Percentiles rank a stretch among this genome's conserved stretches.
Conservation (phyloP, 2,329 filamentous ascomycete genomes). For the Claviceps cyperi region DNA sequence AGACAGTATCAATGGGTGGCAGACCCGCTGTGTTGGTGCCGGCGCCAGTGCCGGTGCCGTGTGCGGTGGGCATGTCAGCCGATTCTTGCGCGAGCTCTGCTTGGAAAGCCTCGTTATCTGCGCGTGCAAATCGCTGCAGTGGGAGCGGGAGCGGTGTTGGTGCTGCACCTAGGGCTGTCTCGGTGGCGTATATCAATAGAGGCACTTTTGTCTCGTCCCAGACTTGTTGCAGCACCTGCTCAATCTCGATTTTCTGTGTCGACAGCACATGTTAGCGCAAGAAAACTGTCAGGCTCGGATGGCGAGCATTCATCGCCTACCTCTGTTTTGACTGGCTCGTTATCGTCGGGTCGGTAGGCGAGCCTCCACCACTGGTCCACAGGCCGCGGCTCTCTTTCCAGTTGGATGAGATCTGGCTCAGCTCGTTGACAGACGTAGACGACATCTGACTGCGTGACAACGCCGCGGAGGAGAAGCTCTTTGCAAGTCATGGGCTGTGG, state of each 20-base stretch:
- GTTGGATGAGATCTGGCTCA: slow-evolving; percentile 27
- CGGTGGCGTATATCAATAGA: slow-evolving; percentile 39
- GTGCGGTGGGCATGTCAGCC: slow-evolving; percentile 8
- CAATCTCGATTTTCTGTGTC: slow-evolving; percentile 33
- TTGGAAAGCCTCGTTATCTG: slow-evolving; percentile 37
- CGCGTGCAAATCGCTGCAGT: slow-evolving; percentile 31
- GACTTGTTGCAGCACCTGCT: slow-evolving; percentile 30
- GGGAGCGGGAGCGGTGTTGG: slow-evolving; percentile 23
- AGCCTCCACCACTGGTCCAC: slow-evolving; percentile 44
- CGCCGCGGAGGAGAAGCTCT: slow-evolving; percentile 36
- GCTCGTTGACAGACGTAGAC: slow-evolving; percentile 35
- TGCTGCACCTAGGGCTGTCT: slow-evolving; percentile 26
- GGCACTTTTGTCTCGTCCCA: slow-evolving; percentile 33
- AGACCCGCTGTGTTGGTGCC: background rate
- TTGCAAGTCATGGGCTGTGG: slow-evolving; percentile 26
- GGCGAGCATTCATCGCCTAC: slow-evolving; percentile 18
- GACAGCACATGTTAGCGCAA: background rate
- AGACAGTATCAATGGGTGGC: slow-evolving; percentile 23
- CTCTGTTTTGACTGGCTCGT: slow-evolving; percentile 32
- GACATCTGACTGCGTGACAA: slow-evolving; percentile 31
- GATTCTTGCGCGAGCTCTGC: slow-evolving; percentile 31
- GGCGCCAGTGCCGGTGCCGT: slow-evolving; percentile 4
- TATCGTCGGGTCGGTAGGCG: slow-evolving; percentile 24
- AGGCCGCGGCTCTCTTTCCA: slow-evolving; percentile 18
- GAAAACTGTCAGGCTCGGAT: background rate